These are phyloP conservation scores for Fusarium drepaniforme DNA, from an alignment of 2,329 filamentous ascomycete species.

Conservation along the genomic window DNA sequence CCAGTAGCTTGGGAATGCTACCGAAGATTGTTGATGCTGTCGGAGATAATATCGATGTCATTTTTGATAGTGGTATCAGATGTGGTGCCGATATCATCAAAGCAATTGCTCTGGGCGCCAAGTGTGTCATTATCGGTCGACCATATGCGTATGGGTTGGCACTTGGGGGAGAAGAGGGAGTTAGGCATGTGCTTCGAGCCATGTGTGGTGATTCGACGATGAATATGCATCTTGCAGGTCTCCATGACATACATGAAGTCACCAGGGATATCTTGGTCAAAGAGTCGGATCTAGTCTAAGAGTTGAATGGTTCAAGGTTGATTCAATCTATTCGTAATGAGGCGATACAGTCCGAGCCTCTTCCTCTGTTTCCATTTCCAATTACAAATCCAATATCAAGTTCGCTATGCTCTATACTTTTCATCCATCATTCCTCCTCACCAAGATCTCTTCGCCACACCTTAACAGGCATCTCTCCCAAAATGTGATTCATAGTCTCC, in stretches of 20 bases:
- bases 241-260: slow-evolving; percentile 19
- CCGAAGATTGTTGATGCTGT: slow-evolving; percentile 13
- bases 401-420: slow-evolving; percentile 4
- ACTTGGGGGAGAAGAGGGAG: slow-evolving; percentile 26
- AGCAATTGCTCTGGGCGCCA: slow-evolving; percentile 23
- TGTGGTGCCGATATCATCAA: slow-evolving; percentile 27
- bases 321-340: not conserved
- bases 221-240: slow-evolving; percentile 31
- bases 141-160: slow-evolving; percentile 25
- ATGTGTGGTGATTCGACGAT: slow-evolving; percentile 30
- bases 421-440: not conserved
- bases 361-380: not conserved
- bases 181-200: slow-evolving; percentile 13
- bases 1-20: slow-evolving; percentile 26
- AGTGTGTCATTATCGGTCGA: slow-evolving; percentile 19
- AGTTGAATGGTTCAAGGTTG: not conserved
- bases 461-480: slow-evolving; percentile 6
- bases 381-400: not conserved
- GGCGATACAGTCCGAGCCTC: too few species aligned
- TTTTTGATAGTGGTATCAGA: slow-evolving; percentile 25
- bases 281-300: not conserved
- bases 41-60: slow-evolving; percentile 14
- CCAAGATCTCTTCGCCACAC: slow-evolving; percentile 1
- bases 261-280: slow-evolving; percentile 11
- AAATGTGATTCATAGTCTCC: slow-evolving; percentile 1